Evolutionary conservation across 2,329 filamentous ascomycete species (phyloP), one percentile per base, ranked within the genome.

Genomic region (Epichloe bromicola): DNA sequence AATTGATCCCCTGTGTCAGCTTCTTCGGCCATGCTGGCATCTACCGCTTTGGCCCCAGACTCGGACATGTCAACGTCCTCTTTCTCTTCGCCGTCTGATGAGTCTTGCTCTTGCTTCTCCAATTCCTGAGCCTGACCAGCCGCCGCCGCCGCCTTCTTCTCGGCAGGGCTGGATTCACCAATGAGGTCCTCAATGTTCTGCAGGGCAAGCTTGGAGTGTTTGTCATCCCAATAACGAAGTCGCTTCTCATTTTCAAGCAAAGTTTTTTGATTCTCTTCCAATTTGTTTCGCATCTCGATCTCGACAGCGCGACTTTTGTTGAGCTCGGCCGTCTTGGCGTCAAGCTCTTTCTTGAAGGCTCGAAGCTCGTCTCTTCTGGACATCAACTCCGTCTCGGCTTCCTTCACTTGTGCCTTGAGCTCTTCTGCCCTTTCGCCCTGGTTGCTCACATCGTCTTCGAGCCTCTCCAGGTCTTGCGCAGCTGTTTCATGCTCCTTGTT

Each of bases 251-350:
- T 95, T 62, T 97, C 91, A 0, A 72, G 68, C 14, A 97, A 76
- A 10, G 84, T 80, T 70, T 98, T 58, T 58, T 95, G 86, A 65
- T 91, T 93, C 63, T 97, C 91, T 63, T 97, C 93, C 1, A 98
- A 82, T 70, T 95, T 95, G 69, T 97, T 97, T 56, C 87, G 86
- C 89, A 97, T 96, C 68, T 98, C 93, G 54, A 98, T 96, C 67
- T 98, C 93, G 3, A 85, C 74, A 0, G 88, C 90, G 10, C 91
- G 81, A 0, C 86, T 95, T 62, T 88, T 85, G 62, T 97, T 96
- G 51, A 97, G 76, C 64, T 94, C 88, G 0, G 83, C 72, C 2
- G 81, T 85, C 73, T 90, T 95, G 59, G 86, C 83, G 57, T 98
- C 91, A 11, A 97, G 76, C 60, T 95, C 87, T 4, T 79, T 73